phyloP scores from a whole-genome alignment of 306 rosid species.

The Quillaja saponaria region DNA sequence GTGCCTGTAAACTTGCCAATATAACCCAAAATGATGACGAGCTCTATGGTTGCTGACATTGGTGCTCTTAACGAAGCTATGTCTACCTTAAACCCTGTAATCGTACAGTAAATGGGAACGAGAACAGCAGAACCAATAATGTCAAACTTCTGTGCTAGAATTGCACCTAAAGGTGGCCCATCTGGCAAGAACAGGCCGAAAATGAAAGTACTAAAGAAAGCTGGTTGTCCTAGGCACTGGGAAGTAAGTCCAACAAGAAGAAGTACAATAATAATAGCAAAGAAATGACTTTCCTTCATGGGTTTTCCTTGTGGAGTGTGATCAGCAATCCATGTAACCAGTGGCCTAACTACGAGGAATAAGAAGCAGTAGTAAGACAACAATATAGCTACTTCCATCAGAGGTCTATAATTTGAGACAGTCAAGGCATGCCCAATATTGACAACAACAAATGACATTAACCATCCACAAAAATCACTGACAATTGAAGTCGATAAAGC shows the following conservation, averaged over 20 bases:
- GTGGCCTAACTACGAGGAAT: neutral
- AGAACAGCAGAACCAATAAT: neutral
- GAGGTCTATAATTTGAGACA: neutral
- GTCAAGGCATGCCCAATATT: neutral
- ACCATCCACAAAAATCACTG: constrained; percentile 1
- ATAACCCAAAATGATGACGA: constrained; percentile 15
- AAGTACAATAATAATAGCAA: neutral
- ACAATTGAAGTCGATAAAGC: neutral
- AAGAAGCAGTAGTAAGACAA: neutral
- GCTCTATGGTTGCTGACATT: neutral
- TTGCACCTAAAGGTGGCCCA: constrained; percentile 13
- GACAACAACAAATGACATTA: neutral
- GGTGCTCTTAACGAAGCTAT: neutral
- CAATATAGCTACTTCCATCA: neutral
- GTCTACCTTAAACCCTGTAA: constrained; percentile 2
- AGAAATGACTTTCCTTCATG: neutral
- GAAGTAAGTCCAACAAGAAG: neutral
- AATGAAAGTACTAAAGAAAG: constrained; percentile 2
- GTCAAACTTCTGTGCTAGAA: neutral
- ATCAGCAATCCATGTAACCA: neutral
- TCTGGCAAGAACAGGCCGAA: constrained; percentile 18
- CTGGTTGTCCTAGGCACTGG: constrained; percentile 5
- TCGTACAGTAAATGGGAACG: constrained; percentile 15
- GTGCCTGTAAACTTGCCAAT: constrained; percentile 21
- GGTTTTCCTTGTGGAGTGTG: neutral